These are phyloP conservation scores for Castanea sativa DNA, from an alignment of 306 rosid genomes.

Conservation along the genomic window DNA sequence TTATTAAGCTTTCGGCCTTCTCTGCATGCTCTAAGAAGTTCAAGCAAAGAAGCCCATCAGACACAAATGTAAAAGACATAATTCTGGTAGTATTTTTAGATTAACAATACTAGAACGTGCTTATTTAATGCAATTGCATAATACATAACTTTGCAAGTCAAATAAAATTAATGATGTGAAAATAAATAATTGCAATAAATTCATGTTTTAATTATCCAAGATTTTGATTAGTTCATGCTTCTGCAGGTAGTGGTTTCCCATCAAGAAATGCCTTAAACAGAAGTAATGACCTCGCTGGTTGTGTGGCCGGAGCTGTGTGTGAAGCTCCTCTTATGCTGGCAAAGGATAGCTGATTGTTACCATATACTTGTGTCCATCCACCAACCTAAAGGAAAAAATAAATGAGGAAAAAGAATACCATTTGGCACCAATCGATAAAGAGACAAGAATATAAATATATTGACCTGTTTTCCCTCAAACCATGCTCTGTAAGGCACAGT, in stretches of 20 bases:
- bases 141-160: too few relatives aligned
- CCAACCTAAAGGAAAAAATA: slow-evolving; percentile 21
- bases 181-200: not conserved
- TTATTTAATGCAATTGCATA: too few relatives aligned
- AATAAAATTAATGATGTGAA: too few relatives aligned
- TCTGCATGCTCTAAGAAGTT: too few relatives aligned
- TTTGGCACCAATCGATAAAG: not conserved
- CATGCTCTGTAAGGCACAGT: slow-evolving; percentile 32
- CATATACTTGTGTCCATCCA: slow-evolving; percentile 39
- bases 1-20: too few relatives aligned
- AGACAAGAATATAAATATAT: not conserved
- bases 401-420: not conserved
- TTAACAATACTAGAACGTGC: not conserved
- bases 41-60: too few relatives aligned
- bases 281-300: slow-evolving; percentile 29
- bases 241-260: slow-evolving; percentile 29
- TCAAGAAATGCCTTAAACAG: slow-evolving; percentile 21
- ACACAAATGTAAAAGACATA: too few relatives aligned
- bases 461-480: slow-evolving; percentile 36
- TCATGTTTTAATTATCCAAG: not conserved
- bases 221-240: slow-evolving; percentile 5
- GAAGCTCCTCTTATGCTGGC: slow-evolving; percentile 40
- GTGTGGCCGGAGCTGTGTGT: slow-evolving; percentile 20
- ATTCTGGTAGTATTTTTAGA: too few relatives aligned
- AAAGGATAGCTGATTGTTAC: slow-evolving; percentile 7